Evolutionary conservation across 805 yeast species (phyloP).

Genomic region (Starmera caribaea): DNA sequence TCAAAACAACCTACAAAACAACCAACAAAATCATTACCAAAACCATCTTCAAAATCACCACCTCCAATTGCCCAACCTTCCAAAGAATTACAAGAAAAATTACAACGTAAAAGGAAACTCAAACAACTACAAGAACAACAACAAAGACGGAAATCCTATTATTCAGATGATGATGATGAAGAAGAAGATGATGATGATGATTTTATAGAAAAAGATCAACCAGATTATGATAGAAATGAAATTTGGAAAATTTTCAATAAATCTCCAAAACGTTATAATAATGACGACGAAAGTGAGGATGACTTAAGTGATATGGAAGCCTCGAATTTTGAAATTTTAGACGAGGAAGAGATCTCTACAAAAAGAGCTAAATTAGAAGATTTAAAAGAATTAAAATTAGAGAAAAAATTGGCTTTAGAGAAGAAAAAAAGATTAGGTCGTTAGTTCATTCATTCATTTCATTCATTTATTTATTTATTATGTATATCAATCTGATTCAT

Average conservation of each 20-base stretch:
- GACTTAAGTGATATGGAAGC: constrained; percentile 80
- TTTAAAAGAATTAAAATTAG: constrained; percentile 52
- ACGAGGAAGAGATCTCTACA: constrained; percentile 68
- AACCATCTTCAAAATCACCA: constrained; percentile 11
- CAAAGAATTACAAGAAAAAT: constrained; percentile 36
- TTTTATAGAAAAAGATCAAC: constrained; percentile 21
- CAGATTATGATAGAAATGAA: constrained; percentile 71
- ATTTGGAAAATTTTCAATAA: constrained; percentile 81
- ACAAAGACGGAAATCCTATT: constrained; percentile 20
- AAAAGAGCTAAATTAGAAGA: constrained; percentile 72
- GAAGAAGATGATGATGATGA: constrained; percentile 55
- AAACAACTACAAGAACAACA: constrained; percentile 6
- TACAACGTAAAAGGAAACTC: constrained; percentile 20
- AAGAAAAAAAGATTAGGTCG: constrained; percentile 29
- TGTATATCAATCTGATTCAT: constrained; percentile 22
- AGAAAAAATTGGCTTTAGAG: constrained; percentile 36
- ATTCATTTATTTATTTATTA: not conserved
- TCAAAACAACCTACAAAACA: not conserved
- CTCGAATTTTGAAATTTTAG: constrained; percentile 78
- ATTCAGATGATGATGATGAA: constrained; percentile 38
- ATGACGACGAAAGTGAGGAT: constrained; percentile 30
- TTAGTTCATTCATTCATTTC: not conserved
- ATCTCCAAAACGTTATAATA: constrained; percentile 43
- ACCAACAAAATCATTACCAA: constrained; percentile 7
- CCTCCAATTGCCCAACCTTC: constrained; percentile 44